These are phyloP conservation scores for Fraxinus latifolia DNA, from an alignment of 305 asterid genomes.

Conservation along the genomic window DNA sequence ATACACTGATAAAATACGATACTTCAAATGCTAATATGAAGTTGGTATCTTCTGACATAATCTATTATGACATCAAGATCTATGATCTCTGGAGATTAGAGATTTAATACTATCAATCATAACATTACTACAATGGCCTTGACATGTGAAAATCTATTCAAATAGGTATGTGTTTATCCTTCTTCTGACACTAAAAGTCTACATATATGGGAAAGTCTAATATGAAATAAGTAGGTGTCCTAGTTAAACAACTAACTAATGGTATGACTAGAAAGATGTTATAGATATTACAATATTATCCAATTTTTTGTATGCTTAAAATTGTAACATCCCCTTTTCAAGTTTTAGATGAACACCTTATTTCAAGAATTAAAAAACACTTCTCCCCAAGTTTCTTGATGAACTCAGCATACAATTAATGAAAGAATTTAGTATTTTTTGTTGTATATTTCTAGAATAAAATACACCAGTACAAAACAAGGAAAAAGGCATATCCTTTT, in stretches of 20 bases:
- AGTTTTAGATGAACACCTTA: not conserved
- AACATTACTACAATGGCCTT: slow-evolving; percentile 1
- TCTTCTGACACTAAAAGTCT: not conserved
- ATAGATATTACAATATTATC: not conserved
- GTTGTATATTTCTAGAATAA: not conserved
- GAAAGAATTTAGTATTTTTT: not conserved
- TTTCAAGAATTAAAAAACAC: not conserved
- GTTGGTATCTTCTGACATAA: not conserved
- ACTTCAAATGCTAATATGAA: not conserved
- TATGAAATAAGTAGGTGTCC: not conserved
- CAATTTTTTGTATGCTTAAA: not conserved
- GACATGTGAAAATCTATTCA: not conserved
- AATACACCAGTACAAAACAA: not conserved
- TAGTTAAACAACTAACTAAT: not conserved
- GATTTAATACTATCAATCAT: slow-evolving; percentile 1
- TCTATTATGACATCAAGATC: slow-evolving; percentile 9
- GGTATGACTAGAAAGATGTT: not conserved
- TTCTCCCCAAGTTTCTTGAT: not conserved
- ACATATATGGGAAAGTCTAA: not conserved
- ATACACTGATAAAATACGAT: slow-evolving; percentile 3
- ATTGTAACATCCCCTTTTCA: not conserved
- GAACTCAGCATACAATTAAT: slow-evolving; percentile 9
- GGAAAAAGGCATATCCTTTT: not conserved
- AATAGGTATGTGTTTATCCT: slow-evolving; percentile 1
- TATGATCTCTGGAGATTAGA: not conserved